Base-by-base conservation (phyloP, 176 grass and related monocot species). In the Otatea glauca region DNA sequence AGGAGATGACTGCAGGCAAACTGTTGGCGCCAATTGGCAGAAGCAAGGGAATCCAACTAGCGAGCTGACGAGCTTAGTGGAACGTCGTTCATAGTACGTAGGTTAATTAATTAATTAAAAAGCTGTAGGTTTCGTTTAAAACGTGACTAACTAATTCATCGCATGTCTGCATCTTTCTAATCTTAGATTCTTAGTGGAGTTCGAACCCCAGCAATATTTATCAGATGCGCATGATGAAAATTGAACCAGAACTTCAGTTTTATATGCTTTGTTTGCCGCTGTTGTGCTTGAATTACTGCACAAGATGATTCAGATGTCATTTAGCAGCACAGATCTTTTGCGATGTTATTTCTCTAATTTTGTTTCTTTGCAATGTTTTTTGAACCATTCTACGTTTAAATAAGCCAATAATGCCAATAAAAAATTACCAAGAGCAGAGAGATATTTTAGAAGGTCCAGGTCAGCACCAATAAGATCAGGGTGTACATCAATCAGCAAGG, bases 381-480 rank as follows among this genome's bases (percentile, higher is more conserved):
- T 10, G 15, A 38, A 55, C 51, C 32, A 34, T 21, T 56, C 49
- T 74, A 38, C 66, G 8, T 56, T 75, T 54, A 37, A 37, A 24
- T 38, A 12, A 17, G 8, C 6, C 20, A 14, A 29, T 5, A 51
- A 13, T 49, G 34, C 56, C 16, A 50, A 62, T 20, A 5, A 18
- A 53, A 4, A 0, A 1, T 17, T 23, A 74, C 29, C 12, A 18
- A 47, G 25, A 49, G 1, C 17, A 3, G 41, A 24, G 16, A 88
- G 72, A 83, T 64, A 61, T 83, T 83, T 81, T 75, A 76, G 63
- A 43, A 69, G n/a, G 53, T 83, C n/a, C 5, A 70, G 86, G 77
- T 37, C 27, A 62, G 21, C n/a, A 17, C 55, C 4, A 35, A 32
- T 65, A 23, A 25, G 72, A 61, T 47, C 70, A 76, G 25, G 10